These are phyloP conservation scores for Xylariaceae sp. DNA, from an alignment of 2,329 filamentous ascomycete genomes.

Conservation along the genomic window DNA sequence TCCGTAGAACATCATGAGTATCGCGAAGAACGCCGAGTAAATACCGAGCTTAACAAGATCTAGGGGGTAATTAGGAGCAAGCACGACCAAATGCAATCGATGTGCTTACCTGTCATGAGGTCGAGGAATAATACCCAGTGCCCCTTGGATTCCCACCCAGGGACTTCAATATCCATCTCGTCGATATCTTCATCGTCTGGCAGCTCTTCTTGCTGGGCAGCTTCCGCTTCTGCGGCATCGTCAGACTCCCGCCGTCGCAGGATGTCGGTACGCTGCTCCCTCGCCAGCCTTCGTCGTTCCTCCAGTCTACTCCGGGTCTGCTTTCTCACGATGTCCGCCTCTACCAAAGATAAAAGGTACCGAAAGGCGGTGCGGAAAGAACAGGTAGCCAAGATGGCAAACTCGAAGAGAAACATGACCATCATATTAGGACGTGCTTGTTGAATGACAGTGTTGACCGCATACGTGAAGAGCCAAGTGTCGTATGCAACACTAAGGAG, in stretches of 20 bases:
- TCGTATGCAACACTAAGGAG: slow-evolving; percentile 81
- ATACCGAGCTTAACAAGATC: slow-evolving; percentile 91
- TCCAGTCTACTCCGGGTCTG: slow-evolving; percentile 75
- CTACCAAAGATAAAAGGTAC: slow-evolving; percentile 79
- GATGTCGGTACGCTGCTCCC: slow-evolving; percentile 61
- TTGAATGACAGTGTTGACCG: slow-evolving; percentile 80
- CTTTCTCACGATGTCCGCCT: slow-evolving; percentile 74
- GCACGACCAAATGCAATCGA: not conserved
- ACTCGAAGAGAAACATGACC: slow-evolving; percentile 99
- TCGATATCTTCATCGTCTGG: slow-evolving; percentile 78
- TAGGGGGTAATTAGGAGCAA: slow-evolving; percentile 42
- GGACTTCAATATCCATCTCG: slow-evolving; percentile 92
- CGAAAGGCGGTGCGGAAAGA: slow-evolving; percentile 80
- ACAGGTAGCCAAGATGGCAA: slow-evolving; percentile 81
- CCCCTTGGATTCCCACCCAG: slow-evolving; percentile 95
- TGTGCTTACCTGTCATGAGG: slow-evolving; percentile 71
- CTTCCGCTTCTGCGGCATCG: slow-evolving; percentile 55
- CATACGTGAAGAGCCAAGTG: slow-evolving; percentile 78
- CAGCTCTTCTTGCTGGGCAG: slow-evolving; percentile 55
- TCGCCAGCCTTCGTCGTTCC: slow-evolving; percentile 71
- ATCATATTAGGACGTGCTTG: slow-evolving; percentile 97
- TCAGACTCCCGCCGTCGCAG: slow-evolving; percentile 53
- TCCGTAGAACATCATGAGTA: slow-evolving; percentile 92
- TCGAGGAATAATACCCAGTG: slow-evolving; percentile 91
- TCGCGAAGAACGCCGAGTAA: slow-evolving; percentile 90